These are phyloP conservation scores for Pyrenophora teres DNA, from an alignment of 2,329 filamentous ascomycete genomes.

Conservation along the genomic window DNA sequence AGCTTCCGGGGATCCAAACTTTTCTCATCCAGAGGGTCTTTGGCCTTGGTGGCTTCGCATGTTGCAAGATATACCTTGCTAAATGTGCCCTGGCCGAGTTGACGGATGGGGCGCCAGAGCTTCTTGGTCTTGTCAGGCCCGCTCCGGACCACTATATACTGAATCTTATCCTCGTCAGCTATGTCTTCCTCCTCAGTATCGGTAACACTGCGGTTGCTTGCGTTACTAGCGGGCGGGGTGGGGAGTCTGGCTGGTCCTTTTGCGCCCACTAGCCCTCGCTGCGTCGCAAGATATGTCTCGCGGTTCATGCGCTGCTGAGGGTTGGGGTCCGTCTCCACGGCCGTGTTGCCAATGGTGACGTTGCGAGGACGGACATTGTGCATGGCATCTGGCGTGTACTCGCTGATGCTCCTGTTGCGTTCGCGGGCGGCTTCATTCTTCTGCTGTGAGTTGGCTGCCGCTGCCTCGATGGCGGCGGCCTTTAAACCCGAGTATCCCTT, in stretches of 20 bases:
- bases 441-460: conserved; percentile 39
- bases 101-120: conserved; percentile 77
- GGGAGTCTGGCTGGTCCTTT: conserved; percentile 54
- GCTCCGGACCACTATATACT: conserved; percentile 54
- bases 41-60: conserved; percentile 63
- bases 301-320: conserved; percentile 65
- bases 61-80: conserved; percentile 92
- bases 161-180: conserved; percentile 49
- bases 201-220: conserved; percentile 61
- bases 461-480: conserved; percentile 48
- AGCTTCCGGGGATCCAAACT: conserved; percentile 72
- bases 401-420: conserved; percentile 83
- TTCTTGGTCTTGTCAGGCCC: conserved; percentile 72
- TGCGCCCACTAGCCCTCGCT: conserved; percentile 74
- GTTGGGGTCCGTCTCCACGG: conserved; percentile 55
- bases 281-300: conserved; percentile 79
- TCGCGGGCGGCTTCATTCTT: conserved; percentile 55
- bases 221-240: conserved; percentile 76
- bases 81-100: conserved; percentile 91
- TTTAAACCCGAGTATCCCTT: conserved; percentile 54
- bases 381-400: conserved; percentile 77
- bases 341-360: conserved; percentile 64
- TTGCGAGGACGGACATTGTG: conserved; percentile 70
- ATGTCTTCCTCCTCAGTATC: conserved; percentile 60
- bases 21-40: conserved; percentile 52